Evolutionary conservation across 495 filamentous ascomycete species (phyloP), one percentile per base, ranked within the genome.

Genomic region (Neurospora discreta): DNA sequence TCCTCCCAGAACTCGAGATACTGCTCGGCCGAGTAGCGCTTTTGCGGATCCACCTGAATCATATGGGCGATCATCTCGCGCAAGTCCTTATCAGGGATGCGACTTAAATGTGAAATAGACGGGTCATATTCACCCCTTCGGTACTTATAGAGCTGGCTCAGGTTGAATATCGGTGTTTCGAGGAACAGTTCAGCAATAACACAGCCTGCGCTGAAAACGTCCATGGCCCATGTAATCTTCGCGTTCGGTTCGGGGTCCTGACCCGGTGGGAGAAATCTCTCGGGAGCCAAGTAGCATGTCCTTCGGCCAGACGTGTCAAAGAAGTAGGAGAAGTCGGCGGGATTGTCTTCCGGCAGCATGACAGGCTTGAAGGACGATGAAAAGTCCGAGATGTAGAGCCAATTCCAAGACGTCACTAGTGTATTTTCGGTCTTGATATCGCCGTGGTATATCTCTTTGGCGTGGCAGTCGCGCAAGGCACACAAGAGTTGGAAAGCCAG

Each of bases 391-490:
- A 99, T 88, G 79, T 98, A 98, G 16, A 99, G 89, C 96, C 96
- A 99, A 82, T 98, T 97, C 96, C 96, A 99, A 36, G 96, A 97
- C 1, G 96, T 99, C 52, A 98, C 94, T 68, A 99, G 84, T 39
- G 93, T 88, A 76, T 98, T 99, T 81, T 98, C 95, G 0, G 95
- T 93, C 82, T 99, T 99, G 82, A 99, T 98, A 79, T 99, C 96
- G 42, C 96, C 96, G 79, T 99, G 96, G 80, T 92, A 98, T 69
- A 98, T 85, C 72, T 94, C 91, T n/a, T 92, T 86, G 52, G 90
- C 85, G 81, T 99, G 96, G 75, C 93, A 97, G 78, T 99, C 96
- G 41, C 95, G 89, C 70, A 98, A 84, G 9, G 92, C 95, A 80
- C 93, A 97, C 11, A 99, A 87, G 11, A 99, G 87, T 82, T 99